These are phyloP conservation scores for Trichoderma gracile DNA, from an alignment of 2,329 filamentous ascomycete genomes.

Conservation along the genomic window DNA sequence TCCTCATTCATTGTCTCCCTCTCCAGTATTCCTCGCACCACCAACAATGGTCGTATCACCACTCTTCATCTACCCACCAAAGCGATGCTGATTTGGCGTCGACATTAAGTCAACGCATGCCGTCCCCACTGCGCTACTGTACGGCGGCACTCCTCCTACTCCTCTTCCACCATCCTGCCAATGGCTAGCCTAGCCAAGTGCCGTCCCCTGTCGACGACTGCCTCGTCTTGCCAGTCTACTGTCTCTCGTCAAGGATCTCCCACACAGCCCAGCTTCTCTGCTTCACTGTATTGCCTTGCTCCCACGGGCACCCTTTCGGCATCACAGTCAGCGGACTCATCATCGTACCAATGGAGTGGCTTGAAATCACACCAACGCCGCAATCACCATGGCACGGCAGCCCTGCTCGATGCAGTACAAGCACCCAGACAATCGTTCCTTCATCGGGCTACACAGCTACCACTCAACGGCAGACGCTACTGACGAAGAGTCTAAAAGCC, in stretches of 20 bases:
- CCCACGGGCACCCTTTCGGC: not conserved
- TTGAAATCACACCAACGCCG: not conserved
- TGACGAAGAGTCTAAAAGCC: not conserved
- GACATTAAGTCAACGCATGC: not conserved
- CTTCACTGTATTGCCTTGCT: not conserved
- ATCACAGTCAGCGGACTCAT: not conserved
- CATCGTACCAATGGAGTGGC: not conserved
- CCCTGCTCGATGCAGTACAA: not conserved
- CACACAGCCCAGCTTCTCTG: not conserved
- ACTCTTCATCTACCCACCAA: not conserved
- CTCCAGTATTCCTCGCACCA: not conserved
- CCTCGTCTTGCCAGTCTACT: not conserved
- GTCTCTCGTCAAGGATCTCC: not conserved
- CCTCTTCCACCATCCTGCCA: not conserved
- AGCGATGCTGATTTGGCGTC: not conserved
- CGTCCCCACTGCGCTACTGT: constrained; percentile 10
- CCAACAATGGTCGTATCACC: not conserved
- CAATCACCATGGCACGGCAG: not conserved
- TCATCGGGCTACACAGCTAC: not conserved
- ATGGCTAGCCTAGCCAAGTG: constrained; percentile 5
- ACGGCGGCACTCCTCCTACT: not conserved
- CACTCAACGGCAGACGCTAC: not conserved
- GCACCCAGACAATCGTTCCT: not conserved
- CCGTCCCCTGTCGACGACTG: constrained; percentile 12
- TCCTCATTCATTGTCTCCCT: not conserved